Conservation (phyloP, 2,329 filamentous ascomycete species). For the Zarea fungicola region DNA sequence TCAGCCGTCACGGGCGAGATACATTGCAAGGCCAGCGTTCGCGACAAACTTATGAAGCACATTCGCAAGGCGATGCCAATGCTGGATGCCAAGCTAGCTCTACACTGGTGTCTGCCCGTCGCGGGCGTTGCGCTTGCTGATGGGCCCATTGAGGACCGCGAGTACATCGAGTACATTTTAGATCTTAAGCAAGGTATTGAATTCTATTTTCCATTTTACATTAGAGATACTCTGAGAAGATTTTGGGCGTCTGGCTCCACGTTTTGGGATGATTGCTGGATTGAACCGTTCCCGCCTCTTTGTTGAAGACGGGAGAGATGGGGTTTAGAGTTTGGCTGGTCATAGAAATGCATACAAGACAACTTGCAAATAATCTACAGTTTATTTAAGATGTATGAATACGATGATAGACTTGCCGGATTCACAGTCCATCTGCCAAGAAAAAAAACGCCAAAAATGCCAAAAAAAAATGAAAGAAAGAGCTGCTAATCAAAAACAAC, state of each 20-base stretch:
- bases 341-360: not conserved
- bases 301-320: not conserved
- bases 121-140: not conserved
- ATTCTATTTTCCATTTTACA: not conserved
- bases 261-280: not conserved
- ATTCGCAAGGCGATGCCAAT: not conserved
- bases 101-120: slow-evolving; percentile 4
- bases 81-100: not conserved
- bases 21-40: not conserved
- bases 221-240: not conserved
- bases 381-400: not conserved
- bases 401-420: too few species aligned
- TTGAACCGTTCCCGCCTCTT: not conserved
- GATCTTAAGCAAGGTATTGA: not conserved
- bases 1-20: not conserved
- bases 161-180: not conserved
- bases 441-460: too few species aligned
- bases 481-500: slow-evolving; percentile 57
- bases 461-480: too few species aligned
- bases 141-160: not conserved
- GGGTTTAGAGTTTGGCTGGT: not conserved
- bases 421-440: too few species aligned
- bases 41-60: not conserved
- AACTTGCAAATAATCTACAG: slow-evolving; percentile 1
- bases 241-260: not conserved